Percentiles rank a stretch among this genome's conserved stretches.
phyloP scores from a whole-genome alignment of 192 early-diverging fungal genomes.

The Coemansia furcata region DNA sequence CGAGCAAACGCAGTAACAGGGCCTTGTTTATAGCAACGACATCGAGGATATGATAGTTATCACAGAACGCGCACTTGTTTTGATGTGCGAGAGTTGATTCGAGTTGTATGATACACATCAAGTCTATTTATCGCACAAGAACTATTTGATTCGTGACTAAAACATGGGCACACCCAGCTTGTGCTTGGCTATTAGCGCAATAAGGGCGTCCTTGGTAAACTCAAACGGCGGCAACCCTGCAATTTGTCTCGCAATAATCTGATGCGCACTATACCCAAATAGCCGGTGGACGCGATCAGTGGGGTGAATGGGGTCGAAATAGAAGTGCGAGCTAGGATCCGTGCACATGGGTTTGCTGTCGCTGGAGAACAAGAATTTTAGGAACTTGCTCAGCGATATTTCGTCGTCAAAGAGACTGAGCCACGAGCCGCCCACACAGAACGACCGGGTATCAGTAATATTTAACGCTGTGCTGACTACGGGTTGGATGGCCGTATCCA shows the following conservation, averaged over 20 bases:
- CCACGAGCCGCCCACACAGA: constrained; percentile 30
- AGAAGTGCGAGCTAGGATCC: constrained; percentile 21
- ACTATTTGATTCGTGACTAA: not conserved
- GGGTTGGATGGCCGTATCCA: constrained; percentile 12
- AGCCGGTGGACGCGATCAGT: constrained; percentile 36
- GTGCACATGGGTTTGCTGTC: constrained; percentile 5
- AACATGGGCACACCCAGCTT: not conserved
- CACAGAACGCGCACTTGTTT: not conserved
- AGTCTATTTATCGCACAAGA: not conserved
- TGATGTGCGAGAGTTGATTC: not conserved
- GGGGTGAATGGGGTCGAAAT: constrained; percentile 41
- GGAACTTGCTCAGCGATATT: not conserved
- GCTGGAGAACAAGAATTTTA: constrained; percentile 4
- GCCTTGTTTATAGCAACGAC: not conserved
- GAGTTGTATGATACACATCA: not conserved
- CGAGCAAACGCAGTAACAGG: not conserved
- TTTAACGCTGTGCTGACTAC: constrained; percentile 3
- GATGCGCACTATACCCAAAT: constrained; percentile 25
- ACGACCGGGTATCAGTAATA: constrained; percentile 19
- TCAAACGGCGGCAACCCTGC: not conserved
- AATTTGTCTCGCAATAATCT: not conserved
- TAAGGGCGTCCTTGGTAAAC: constrained; percentile 11
- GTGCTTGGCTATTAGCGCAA: constrained; percentile 19
- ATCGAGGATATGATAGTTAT: not conserved
- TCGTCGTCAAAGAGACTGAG: constrained; percentile 32